Evolutionary conservation across 805 yeast genomes (phyloP).

Genomic region (Starmerella gropengiesseri): DNA sequence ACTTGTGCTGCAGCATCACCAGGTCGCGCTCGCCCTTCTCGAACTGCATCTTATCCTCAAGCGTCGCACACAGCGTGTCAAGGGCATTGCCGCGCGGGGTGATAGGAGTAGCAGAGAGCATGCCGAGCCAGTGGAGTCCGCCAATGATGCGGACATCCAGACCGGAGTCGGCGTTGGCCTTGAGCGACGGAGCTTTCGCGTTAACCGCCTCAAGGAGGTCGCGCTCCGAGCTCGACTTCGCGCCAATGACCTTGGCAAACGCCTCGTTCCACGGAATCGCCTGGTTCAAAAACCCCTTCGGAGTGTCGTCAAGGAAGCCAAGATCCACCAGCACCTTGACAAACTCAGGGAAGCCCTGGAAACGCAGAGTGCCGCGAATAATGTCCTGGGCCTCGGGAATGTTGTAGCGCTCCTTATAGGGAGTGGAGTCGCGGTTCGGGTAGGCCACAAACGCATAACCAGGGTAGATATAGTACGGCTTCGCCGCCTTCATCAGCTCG

Average conservation of each 20-base stretch:
- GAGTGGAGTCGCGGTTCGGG: conserved; percentile 97
- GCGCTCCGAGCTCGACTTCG: conserved; percentile 53
- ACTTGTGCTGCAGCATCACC: conserved; percentile 93
- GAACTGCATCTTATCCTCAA: conserved; percentile 92
- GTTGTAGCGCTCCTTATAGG: conserved; percentile 78
- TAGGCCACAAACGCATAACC: conserved; percentile 91
- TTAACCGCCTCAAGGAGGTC: conserved; percentile 70
- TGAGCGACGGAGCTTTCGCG: conserved; percentile 42
- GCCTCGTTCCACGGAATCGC: conserved; percentile 82
- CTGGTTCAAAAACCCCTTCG: conserved; percentile 42
- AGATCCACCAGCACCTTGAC: conserved; percentile 88
- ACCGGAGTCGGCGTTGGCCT: conserved; percentile 60
- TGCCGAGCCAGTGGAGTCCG: conserved; percentile 90
- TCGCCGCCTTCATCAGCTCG: conserved; percentile 88
- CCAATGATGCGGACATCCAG: conserved; percentile 78
- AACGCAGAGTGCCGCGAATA: conserved; percentile 93
- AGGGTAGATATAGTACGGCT: conserved; percentile 91
- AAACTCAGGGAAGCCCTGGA: conserved; percentile 98
- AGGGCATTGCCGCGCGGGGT: conserved; percentile 89
- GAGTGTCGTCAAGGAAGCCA: conserved; percentile 79
- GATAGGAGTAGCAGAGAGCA: conserved; percentile 64
- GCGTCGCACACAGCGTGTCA: conserved; percentile 92
- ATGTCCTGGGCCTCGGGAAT: conserved; percentile 98
- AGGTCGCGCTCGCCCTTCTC: conserved; percentile 92
- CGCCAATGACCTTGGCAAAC: conserved; percentile 60